A percentile compares a stretch with the other conserved stretches of the same genome.
Evolutionary conservation across 768 basidiomycete species (phyloP).

Genomic region (Pleurotus platypus): DNA sequence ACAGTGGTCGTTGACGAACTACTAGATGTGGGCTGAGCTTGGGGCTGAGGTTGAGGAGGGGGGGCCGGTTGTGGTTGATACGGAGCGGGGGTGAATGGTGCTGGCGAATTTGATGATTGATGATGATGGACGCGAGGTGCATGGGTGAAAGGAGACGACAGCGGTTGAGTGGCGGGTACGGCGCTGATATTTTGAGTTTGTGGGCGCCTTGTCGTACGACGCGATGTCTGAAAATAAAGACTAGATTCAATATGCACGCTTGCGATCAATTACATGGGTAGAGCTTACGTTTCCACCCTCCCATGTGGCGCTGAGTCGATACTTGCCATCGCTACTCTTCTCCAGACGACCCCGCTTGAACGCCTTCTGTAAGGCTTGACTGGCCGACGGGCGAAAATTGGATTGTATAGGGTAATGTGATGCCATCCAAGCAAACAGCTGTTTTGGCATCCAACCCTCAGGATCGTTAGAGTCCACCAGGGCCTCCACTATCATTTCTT

Average conservation of each 20-base stretch:
- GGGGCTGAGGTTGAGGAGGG: conserved; percentile 14
- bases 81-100: conserved; percentile 10
- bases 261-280: background rate
- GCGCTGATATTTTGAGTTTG: conserved; percentile 44
- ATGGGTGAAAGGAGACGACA: conserved; percentile 55
- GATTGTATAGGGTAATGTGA: conserved; percentile 76
- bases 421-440: conserved; percentile 82
- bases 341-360: conserved; percentile 78
- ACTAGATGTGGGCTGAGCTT: conserved; percentile 7
- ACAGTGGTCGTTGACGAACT: conserved; percentile 11
- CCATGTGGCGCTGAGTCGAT: conserved; percentile 73
- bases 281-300: conserved; percentile 74
- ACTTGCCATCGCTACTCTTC: conserved; percentile 71
- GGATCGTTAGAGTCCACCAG: conserved; percentile 61
- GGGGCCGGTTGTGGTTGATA: conserved; percentile 22
- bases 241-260: conserved; percentile 1
- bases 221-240: conserved; percentile 54
- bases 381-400: conserved; percentile 89
- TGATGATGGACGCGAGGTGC: conserved; percentile 41
- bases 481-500: conserved; percentile 89
- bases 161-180: conserved; percentile 9
- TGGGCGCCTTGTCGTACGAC: conserved; percentile 75
- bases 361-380: conserved; percentile 86
- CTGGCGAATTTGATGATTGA: conserved; percentile 15
- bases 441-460: conserved; percentile 81